These are phyloP conservation scores for Podospora tetraspora DNA, from an alignment of 495 filamentous ascomycete species.

Conservation along the genomic window DNA sequence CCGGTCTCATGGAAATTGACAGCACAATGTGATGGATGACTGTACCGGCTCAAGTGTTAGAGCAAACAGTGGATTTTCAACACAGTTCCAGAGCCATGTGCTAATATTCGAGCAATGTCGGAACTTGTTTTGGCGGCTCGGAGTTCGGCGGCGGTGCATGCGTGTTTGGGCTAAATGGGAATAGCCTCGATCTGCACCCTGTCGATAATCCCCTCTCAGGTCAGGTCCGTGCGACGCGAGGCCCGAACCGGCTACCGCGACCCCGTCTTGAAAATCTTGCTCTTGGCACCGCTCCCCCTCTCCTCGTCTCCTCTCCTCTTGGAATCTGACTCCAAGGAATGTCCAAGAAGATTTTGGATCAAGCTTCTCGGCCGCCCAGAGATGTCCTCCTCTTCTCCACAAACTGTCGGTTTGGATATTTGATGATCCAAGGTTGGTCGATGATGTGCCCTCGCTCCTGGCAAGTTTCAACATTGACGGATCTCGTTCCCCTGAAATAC, in stretches of 20 bases:
- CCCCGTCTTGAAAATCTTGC: not conserved
- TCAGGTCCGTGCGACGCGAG: not conserved
- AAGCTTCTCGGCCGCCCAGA: not conserved
- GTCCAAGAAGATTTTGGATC: not conserved
- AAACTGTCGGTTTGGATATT: not conserved
- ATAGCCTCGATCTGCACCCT: not conserved
- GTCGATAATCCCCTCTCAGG: not conserved
- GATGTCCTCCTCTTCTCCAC: not conserved
- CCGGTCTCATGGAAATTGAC: not conserved
- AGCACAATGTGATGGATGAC: not conserved
- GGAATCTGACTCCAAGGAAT: not conserved
- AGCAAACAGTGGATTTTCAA: not conserved
- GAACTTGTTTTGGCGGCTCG: not conserved
- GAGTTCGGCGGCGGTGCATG: not conserved
- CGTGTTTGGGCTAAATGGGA: not conserved
- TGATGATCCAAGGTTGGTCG: not conserved
- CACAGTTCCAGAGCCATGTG: no score
- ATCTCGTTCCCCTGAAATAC: not conserved
- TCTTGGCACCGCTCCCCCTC: not conserved
- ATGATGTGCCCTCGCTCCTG: not conserved
- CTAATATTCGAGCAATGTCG: no score
- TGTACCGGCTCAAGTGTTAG: not conserved
- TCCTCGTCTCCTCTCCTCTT: not conserved
- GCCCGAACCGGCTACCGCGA: not conserved
- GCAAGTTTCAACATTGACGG: not conserved